Base-by-base conservation (phyloP, 331 rosid genomes). In the Prunus yedoensis region DNA sequence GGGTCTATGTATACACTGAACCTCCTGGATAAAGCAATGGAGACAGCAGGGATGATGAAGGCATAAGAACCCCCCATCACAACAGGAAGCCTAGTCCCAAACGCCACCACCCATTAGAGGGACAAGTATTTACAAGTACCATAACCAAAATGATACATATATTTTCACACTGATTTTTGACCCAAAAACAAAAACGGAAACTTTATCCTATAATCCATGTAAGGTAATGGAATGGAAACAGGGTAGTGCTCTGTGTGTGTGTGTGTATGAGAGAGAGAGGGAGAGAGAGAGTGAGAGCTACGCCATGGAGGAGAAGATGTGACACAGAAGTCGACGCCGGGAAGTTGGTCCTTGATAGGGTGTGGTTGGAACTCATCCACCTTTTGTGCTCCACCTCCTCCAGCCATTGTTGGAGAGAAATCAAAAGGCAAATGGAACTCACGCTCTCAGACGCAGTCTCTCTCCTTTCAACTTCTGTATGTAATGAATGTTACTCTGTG, bases 91-190 rank as follows among this genome's bases (percentile, higher is more conserved):
- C 97, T 82, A 35, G 92, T 88, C 56, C 96, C 99, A 28, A 94
- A 80, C 90, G 71, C 97, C 97, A 77, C 99, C 99, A 70, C 99
- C 99, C 88, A 95, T 92, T 61, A 86, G 59, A 61, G 96, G 91
- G 62, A 83, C 94, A 63, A 95, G 79, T 14, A 64, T 18, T 18
- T 23, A 27, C 7, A 60, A 5, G n/a, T 21, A 21, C 59, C 70
- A 62, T 21, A 30, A 30, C 32, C 32, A 30, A 0, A 28, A 28
- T 28, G 30, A 28, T 28, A 28, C 30, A 28, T 28, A 28, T 28
- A 28, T 28, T 28, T 28, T 28, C 30, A 28, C 30, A 28, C 30
- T 28, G 30, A 28, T 28, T 28, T 28, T 28, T 28, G 30, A 30
- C 4, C 32, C 59, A 53, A 20, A 60, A 15, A 1, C 9, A n/a